Evolutionary conservation across 441 rosid genomes (phyloP), one percentile per base, ranked within the genome.

Genomic region (Pelargonium australe): DNA sequence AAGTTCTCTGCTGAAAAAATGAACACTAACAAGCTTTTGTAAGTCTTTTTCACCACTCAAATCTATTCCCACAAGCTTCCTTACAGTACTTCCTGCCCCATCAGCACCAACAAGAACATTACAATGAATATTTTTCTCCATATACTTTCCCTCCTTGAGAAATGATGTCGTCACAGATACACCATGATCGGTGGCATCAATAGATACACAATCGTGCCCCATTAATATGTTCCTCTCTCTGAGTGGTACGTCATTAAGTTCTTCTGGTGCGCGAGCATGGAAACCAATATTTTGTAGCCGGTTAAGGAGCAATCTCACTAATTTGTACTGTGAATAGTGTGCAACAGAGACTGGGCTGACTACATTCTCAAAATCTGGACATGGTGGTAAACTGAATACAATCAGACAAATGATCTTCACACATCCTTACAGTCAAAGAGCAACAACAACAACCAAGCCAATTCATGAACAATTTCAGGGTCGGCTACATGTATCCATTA

Each of bases 311-410:
- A 90, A 9, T 66, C 82, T 73, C 49, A 70, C 84, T 72, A 95
- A 72, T 66, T 91, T 91, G 85, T 88, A 82, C 80, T 94, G 99
- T 0, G 99, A 89, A 81, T 85, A 91, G 81, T 94, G 99, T 2
- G 94, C 92, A 77, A 94, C 99, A 31, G 96, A 89, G 47, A 75
- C 79, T 13, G 99, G 97, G 80, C 99, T 94, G 73, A 86, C 81
- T 69, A 84, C 67, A 65, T 86, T 91, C 81, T 88, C 91, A 69
- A 89, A 85, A 82, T 91, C 99, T 94, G 84, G 60, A 66, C 2
- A 82, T 5, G 5, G 17, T n/a, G 60, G 19, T 51, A 2, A 49
- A 49, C n/a, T 10, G 55, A 44, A 7, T 44, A 44, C 10, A 44
- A 12, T 12, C 49, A 44, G 11, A 44, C 49, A 44, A 44, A 28